These are phyloP conservation scores for Yamadazyma insecticola DNA, from an alignment of 805 yeast genomes.

Conservation along the genomic window DNA sequence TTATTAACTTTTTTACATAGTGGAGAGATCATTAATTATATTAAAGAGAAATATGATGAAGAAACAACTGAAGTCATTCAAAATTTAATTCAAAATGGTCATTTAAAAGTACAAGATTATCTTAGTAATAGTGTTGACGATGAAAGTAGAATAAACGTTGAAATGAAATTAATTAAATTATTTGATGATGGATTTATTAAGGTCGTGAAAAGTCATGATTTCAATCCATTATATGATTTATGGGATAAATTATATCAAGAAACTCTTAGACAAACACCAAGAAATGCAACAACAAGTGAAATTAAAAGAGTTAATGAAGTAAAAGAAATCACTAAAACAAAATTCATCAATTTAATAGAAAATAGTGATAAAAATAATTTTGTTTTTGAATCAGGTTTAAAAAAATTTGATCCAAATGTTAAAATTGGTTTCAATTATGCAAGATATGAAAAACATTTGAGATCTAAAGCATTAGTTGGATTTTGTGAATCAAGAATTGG, in stretches of 20 bases:
- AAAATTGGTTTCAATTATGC: conserved; percentile 60
- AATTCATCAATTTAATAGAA: conserved; percentile 30
- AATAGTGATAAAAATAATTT: conserved; percentile 21
- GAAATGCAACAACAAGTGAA: conserved; percentile 34
- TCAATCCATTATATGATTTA: conserved; percentile 32
- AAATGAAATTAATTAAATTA: conserved; percentile 16
- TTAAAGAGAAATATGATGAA: conserved; percentile 43
- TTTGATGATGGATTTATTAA: conserved; percentile 35
- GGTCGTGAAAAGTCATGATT: conserved; percentile 26
- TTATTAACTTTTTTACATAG: conserved; percentile 61
- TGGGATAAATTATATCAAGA: conserved; percentile 36
- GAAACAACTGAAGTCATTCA: conserved; percentile 58
- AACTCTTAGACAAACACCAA: conserved; percentile 29
- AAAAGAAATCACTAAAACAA: conserved; percentile 46
- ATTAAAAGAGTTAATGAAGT: conserved; percentile 51
- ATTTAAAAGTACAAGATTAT: conserved; percentile 51
- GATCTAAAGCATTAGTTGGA: conserved; percentile 60
- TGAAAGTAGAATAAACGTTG: conserved; percentile 8
- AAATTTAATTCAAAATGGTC: conserved; percentile 67
- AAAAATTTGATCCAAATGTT: conserved; percentile 44
- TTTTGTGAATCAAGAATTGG: conserved; percentile 71
- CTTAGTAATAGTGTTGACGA: conserved; percentile 20
- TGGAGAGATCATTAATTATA: conserved; percentile 64
- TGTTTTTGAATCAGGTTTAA: conserved; percentile 24
- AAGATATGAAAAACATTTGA: conserved; percentile 61